Percentiles rank a stretch among this genome's conserved stretches.
Evolutionary conservation across 2,329 filamentous ascomycete genomes (phyloP).

Genomic region (Trichoderma endophyticum): DNA sequence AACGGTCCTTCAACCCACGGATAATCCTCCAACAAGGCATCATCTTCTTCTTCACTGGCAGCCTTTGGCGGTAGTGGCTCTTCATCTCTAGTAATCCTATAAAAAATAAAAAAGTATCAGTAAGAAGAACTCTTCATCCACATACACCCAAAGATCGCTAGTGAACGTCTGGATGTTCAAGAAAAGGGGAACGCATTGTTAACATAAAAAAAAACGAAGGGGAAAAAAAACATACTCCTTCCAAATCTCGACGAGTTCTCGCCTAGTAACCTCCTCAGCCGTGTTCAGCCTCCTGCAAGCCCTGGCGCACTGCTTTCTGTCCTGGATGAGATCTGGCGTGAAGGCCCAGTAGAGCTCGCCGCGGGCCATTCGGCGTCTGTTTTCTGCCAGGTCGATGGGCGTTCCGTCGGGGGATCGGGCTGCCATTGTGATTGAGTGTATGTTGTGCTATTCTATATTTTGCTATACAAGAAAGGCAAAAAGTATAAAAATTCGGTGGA

Average conservation of each 20-base stretch:
- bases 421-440: background rate
- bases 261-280: conserved; percentile 52
- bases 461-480: background rate
- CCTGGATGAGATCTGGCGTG: conserved; percentile 61
- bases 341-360: conserved; percentile 73
- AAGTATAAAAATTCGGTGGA: no score
- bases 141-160: background rate
- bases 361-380: conserved; percentile 53
- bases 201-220: background rate
- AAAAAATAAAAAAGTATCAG: background rate
- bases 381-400: conserved; percentile 42
- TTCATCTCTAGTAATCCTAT: conserved; percentile 41
- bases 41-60: conserved; percentile 58
- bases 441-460: background rate
- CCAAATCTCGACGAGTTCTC: conserved; percentile 63
- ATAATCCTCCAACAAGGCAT: conserved; percentile 56
- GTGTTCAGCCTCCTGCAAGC: conserved; percentile 63
- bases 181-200: no score
- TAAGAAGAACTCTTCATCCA: background rate
- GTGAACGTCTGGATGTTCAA: no score
- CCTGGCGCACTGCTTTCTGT: conserved; percentile 55
- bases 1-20: conserved; percentile 68
- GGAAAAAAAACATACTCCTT: conserved; percentile 55
- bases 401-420: conserved; percentile 11
- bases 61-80: conserved; percentile 59